Conservation (phyloP, 805 yeast species). For the Cyberlindnera mrakii region DNA sequence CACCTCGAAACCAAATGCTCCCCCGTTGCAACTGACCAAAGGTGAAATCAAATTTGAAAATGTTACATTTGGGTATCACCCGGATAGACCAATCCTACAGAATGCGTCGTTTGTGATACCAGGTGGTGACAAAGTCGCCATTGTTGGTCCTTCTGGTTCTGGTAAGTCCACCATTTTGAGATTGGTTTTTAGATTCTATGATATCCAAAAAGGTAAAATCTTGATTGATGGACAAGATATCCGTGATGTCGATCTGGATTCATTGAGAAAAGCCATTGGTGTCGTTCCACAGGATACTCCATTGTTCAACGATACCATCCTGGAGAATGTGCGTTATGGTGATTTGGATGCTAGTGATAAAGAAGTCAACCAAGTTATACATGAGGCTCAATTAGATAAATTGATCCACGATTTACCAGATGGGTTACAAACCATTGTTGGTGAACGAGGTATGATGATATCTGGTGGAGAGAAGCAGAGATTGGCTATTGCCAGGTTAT, state of each 20-base stretch:
- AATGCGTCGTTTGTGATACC: slow-evolving; percentile 84
- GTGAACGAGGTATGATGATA: slow-evolving; percentile 98
- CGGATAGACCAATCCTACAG: slow-evolving; percentile 76
- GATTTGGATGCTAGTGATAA: slow-evolving; percentile 64
- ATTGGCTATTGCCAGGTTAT: slow-evolving; percentile 86
- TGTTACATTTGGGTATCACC: slow-evolving; percentile 88
- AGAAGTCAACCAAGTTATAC: slow-evolving; percentile 60
- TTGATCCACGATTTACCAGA: slow-evolving; percentile 72
- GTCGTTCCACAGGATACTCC: slow-evolving; percentile 99
- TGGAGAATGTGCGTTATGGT: slow-evolving; percentile 87
- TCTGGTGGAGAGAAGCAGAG: slow-evolving; percentile 99
- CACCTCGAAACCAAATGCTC: slow-evolving; percentile 55
- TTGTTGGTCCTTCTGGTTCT: slow-evolving; percentile 95
- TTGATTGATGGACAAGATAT: slow-evolving; percentile 87
- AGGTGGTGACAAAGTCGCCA: slow-evolving; percentile 85
- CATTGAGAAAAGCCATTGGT: slow-evolving; percentile 70
- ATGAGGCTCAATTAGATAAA: slow-evolving; percentile 60
- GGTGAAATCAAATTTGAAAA: slow-evolving; percentile 82
- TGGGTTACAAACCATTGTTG: slow-evolving; percentile 82
- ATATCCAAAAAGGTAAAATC: slow-evolving; percentile 70
- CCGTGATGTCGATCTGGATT: slow-evolving; percentile 63
- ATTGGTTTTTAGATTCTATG: slow-evolving; percentile 85
- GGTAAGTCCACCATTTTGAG: slow-evolving; percentile 90
- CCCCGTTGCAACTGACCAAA: slow-evolving; percentile 44
- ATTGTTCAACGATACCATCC: slow-evolving; percentile 81